Conservation (phyloP, 106 monocot species). For the Platanthera guangdongensis region DNA sequence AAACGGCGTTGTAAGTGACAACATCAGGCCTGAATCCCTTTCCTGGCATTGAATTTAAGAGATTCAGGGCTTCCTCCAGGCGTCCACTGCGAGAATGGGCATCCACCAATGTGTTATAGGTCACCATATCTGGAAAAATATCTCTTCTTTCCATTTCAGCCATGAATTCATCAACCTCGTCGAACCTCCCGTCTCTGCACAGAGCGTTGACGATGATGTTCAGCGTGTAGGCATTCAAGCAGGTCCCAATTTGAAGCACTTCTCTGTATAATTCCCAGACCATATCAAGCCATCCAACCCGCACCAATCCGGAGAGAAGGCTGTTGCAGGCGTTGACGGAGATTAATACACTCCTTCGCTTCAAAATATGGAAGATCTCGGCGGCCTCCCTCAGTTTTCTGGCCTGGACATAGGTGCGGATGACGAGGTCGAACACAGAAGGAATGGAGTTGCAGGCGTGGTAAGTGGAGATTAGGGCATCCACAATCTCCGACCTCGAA, state of each 20-base stretch:
- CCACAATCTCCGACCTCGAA: constrained; percentile 44
- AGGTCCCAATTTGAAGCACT: constrained; percentile 28
- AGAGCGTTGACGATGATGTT: constrained; percentile 84
- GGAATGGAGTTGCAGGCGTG: constrained; percentile 5
- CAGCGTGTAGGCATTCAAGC: constrained; percentile 62
- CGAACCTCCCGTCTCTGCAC: constrained; percentile 55
- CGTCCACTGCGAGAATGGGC: constrained; percentile 40
- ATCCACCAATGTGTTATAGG: constrained; percentile 74
- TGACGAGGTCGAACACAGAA: constrained; percentile 57
- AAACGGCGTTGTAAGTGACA: constrained; percentile 56
- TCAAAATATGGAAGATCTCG: constrained; percentile 55
- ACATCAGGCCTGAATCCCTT: constrained; percentile 70
- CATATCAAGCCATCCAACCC: constrained; percentile 55
- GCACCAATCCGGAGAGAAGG: constrained; percentile 64
- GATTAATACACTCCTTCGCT: constrained; percentile 25
- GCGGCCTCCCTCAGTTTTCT: constrained; percentile 74
- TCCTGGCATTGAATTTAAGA: constrained; percentile 41
- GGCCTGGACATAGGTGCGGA: constrained; percentile 81
- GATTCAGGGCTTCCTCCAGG: constrained; percentile 39
- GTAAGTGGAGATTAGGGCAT: constrained; percentile 22
- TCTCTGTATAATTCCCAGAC: constrained; percentile 47
- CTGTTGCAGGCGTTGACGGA: constrained; percentile 69
- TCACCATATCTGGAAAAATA: constrained; percentile 72
- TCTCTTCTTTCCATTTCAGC: constrained; percentile 68
- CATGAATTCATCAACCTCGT: constrained; percentile 34